phyloP scores from a whole-genome alignment of 208 protist genomes.

The Acanthamoeba healyi region DNA sequence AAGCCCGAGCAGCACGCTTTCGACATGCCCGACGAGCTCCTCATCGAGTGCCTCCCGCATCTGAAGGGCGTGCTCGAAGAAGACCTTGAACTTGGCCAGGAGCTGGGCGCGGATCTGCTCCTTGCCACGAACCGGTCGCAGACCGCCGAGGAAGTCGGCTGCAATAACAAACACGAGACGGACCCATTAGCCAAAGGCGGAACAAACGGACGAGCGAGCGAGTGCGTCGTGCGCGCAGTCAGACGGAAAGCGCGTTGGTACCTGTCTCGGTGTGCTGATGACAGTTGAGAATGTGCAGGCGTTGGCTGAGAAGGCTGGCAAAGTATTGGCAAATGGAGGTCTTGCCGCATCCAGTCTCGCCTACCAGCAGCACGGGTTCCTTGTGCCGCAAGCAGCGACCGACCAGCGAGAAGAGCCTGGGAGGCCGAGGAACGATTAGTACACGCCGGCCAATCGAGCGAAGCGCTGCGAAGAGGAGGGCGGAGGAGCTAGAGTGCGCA shows the following conservation, averaged over 20 bases:
- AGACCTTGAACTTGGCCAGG: conserved; percentile 7
- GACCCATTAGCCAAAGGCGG: not conserved
- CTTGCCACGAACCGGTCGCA: conserved; percentile 91
- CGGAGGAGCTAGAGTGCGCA: not conserved
- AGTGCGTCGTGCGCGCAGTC: no score
- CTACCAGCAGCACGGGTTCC: conserved; percentile 98
- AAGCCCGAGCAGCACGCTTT: not conserved
- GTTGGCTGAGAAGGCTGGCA: conserved; percentile 90
- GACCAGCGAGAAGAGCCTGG: conserved; percentile 96
- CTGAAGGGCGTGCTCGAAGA: not conserved
- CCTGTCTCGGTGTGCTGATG: conserved; percentile 99
- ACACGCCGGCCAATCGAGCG: no score
- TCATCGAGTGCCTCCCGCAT: not conserved
- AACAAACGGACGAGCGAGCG: not conserved
- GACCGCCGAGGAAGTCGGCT: conserved; percentile 79
- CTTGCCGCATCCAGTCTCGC: conserved; percentile 99
- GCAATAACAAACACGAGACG: no score
- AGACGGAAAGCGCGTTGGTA: no score
- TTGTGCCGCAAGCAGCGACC: conserved; percentile 83
- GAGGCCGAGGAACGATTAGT: conserved; percentile 83
- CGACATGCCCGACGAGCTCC: not conserved
- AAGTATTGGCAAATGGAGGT: conserved; percentile 98
- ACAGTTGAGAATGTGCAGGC: conserved; percentile 98
- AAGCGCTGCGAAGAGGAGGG: no score
- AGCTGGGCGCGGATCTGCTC: conserved; percentile 65